These are phyloP conservation scores for Dryas alaskensis DNA, from an alignment of 306 rosid genomes.

Conservation along the genomic window DNA sequence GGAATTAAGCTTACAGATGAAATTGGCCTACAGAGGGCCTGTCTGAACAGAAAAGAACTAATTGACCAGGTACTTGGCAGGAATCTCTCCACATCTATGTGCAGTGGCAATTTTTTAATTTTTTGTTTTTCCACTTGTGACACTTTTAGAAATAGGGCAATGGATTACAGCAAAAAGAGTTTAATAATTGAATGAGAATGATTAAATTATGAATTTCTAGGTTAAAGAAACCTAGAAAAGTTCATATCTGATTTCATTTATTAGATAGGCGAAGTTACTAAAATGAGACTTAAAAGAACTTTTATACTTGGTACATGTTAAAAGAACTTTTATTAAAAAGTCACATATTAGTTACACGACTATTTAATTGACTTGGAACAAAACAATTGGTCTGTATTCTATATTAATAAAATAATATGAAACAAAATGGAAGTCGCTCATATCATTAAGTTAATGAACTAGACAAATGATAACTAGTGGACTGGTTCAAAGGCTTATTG, in stretches of 20 bases:
- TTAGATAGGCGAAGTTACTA: neutral
- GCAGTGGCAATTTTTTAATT: slow-evolving; percentile 22
- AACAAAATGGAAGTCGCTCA: neutral
- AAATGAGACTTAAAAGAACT: neutral
- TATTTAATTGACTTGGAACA: neutral
- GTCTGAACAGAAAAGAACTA: slow-evolving; percentile 72
- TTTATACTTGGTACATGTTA: neutral
- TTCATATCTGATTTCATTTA: neutral
- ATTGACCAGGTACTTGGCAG: slow-evolving; percentile 70
- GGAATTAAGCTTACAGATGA: slow-evolving; percentile 96
- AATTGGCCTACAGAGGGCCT: slow-evolving; percentile 52
- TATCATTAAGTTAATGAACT: neutral
- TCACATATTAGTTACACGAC: neutral
- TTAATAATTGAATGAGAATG: neutral
- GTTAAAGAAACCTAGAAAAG: neutral
- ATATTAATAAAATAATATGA: neutral
- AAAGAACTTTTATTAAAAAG: neutral
- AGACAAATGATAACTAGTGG: neutral
- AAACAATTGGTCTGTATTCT: neutral
- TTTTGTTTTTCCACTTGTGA: neutral
- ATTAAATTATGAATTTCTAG: neutral
- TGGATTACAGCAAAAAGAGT: neutral
- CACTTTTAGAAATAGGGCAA: neutral
- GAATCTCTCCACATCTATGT: slow-evolving; percentile 18
- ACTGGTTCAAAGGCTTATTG: neutral